Base-by-base conservation (phyloP, 192 early-diverging fungal genomes). In the Gryganskiella cystojenkinii region DNA sequence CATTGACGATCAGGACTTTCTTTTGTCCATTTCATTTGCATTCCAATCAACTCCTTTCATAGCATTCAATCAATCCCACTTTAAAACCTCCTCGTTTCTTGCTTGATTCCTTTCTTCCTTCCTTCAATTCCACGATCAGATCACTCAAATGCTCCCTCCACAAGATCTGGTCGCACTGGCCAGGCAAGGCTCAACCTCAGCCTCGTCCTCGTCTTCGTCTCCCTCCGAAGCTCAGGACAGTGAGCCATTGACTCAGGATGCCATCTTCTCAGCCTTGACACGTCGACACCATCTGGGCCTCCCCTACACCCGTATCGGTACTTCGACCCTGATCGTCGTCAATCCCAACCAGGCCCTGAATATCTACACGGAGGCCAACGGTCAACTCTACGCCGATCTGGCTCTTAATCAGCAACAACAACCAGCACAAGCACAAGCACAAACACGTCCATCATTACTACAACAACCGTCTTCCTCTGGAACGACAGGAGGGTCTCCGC, bases 241-340 rank as follows among this genome's bases (percentile, higher is more conserved):
- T 69, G 74, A 78, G 55, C 61, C 66, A 17, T 61, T 61, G 30
- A 69, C 66, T 13, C 66, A 69, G 24, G 74, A 78, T 4, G 22
- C 60, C n/a, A 58, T 78, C 37, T 78, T 68, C 61, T 68, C 63
- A 35, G 61, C 63, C 54, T 40, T 78, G 0, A 60, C 66, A 13
- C 27, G 74, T 30, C 74, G 74, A 3, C 74, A 78, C 43, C 74
- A 78, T 46, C 56, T 78, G 17, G 86, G 86, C 31, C 51, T 83
- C 24, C 80, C 83, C 54, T 89, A 90, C 61, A 86, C 83, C 50
- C 72, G 82, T 43, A 67, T 89, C 45, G 83, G 83, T 9, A 49
- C 83, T 24, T 79, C 81, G 10, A 61, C 78, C n/a, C 60, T 90
- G 4, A 65, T 90, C 0, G 74, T 71, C 24, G 69, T 90, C 28